Conservation (phyloP, 129 eudicot genomes). For the Artemisia tridentata region DNA sequence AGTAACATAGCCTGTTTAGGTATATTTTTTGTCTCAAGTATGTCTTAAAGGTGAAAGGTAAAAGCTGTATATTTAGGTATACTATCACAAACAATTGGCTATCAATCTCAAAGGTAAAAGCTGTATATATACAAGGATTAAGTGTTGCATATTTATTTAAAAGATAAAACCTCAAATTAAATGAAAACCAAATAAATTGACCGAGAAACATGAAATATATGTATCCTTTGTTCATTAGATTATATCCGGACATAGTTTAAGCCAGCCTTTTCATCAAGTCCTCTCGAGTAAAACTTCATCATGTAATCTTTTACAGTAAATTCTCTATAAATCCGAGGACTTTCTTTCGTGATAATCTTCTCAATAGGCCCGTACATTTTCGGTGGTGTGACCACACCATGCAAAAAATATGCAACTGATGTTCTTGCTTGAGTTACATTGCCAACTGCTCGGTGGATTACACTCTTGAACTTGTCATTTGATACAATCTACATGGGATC, state of each 20-base stretch:
- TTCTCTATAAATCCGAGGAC: conserved; percentile 42
- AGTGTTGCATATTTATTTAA: no score
- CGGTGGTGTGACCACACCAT: conserved; percentile 17
- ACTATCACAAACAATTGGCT: no score
- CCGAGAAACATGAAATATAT: no score
- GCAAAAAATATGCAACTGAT: conserved; percentile 45
- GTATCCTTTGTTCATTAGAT: no score
- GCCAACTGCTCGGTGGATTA: conserved; percentile 41
- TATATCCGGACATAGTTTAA: conserved; percentile 24
- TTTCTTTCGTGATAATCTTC: conserved; percentile 42
- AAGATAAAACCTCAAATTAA: not conserved
- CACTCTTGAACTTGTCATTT: conserved; percentile 53
- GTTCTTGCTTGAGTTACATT: conserved; percentile 43
- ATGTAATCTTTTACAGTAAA: conserved; percentile 26
- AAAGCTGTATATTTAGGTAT: no score
- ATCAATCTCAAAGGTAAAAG: no score
- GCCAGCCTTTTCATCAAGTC: conserved; percentile 25
- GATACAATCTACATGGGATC: conserved; percentile 38
- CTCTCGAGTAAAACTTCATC: conserved; percentile 21
- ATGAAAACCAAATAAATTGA: not conserved
- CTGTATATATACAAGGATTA: no score
- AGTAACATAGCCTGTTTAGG: no score
- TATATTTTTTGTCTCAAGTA: no score
- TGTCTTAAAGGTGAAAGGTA: no score
- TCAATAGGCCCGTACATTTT: conserved; percentile 46